These are phyloP conservation scores for Leccinum proliferum DNA, from an alignment of 1,284 basidiomycete species.

Conservation along the genomic window DNA sequence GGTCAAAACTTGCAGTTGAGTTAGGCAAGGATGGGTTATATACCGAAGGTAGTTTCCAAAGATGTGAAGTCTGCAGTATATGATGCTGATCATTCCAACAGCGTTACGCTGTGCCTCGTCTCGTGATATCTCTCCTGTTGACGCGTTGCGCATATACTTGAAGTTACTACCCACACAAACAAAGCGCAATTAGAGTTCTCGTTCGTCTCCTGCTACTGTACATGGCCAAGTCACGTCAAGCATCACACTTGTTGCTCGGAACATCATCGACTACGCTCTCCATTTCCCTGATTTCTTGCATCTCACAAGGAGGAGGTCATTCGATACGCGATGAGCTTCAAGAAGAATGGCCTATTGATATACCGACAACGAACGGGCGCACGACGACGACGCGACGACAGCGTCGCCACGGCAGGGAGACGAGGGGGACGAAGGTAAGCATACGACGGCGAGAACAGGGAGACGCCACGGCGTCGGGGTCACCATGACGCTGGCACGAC, in stretches of 20 bases:
- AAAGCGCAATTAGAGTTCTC: slow-evolving; percentile 55
- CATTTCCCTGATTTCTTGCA: slow-evolving; percentile 68
- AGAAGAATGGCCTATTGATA: slow-evolving; percentile 50
- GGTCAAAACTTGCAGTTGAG: slow-evolving; percentile 55
- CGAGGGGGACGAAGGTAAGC: too few relatives aligned
- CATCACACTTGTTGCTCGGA: slow-evolving; percentile 78
- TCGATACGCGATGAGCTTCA: slow-evolving; percentile 67
- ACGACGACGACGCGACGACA: too few relatives aligned
- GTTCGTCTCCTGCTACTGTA: slow-evolving; percentile 67
- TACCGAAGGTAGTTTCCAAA: too few relatives aligned
- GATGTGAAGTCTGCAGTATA: neutral
- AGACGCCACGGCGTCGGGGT: too few relatives aligned
- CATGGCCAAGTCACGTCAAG: slow-evolving; percentile 50
- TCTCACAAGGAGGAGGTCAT: slow-evolving; percentile 80
- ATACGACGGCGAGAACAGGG: too few relatives aligned
- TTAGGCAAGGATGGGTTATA: too few relatives aligned
- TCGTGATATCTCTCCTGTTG: slow-evolving; percentile 31
- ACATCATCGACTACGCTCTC: slow-evolving; percentile 80
- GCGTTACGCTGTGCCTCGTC: slow-evolving; percentile 26
- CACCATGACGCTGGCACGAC: too few relatives aligned
- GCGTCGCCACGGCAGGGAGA: too few relatives aligned
- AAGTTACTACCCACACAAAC: slow-evolving; percentile 73
- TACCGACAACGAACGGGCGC: neutral
- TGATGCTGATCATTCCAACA: slow-evolving; percentile 20
- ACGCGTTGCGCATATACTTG: slow-evolving; percentile 55